Evolutionary conservation across 768 basidiomycete genomes (phyloP).

Genomic region (Porphyrellus cyaneotinctus): DNA sequence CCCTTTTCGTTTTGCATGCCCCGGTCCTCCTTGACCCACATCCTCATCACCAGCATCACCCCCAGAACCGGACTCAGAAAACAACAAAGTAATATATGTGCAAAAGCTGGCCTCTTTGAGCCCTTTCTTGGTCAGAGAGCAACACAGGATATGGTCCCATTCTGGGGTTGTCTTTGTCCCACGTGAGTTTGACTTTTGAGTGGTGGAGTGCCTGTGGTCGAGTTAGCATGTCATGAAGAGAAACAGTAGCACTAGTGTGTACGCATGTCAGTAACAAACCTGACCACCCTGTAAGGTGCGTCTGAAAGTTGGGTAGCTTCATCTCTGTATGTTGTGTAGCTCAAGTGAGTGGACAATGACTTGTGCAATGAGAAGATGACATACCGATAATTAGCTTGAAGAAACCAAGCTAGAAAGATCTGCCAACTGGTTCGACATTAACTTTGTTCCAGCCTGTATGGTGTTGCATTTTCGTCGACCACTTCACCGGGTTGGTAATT

Average conservation of each 20-base stretch:
- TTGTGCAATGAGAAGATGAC: no score
- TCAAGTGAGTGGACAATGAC: neutral
- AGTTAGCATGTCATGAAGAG: neutral
- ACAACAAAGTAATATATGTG: conserved; percentile 69
- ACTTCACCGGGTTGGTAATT: neutral
- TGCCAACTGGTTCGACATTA: no score
- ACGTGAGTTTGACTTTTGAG: conserved; percentile 96
- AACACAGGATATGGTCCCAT: conserved; percentile 74
- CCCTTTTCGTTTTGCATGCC: conserved; percentile 5
- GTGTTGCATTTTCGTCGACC: conserved; percentile 61
- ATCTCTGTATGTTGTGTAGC: conserved; percentile 49
- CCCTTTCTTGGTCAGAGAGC: conserved; percentile 74
- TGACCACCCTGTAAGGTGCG: conserved; percentile 64
- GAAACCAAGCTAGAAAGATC: no score
- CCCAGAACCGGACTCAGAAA: conserved; percentile 53
- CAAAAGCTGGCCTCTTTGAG: conserved; percentile 90
- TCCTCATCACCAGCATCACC: conserved; percentile 9
- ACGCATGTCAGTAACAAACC: conserved; percentile 91
- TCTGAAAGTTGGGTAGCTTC: conserved; percentile 69
- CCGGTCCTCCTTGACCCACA: conserved; percentile 1
- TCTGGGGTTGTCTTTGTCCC: conserved; percentile 98
- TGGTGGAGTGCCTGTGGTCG: conserved; percentile 49
- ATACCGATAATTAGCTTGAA: conserved; percentile 53
- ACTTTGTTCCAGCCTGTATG: no score
- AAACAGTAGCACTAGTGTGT: no score